Percentiles rank a stretch among this genome's conserved stretches.
These are phyloP conservation scores for Sporothrix pallida DNA, from an alignment of 2,329 filamentous ascomycete genomes.

Conservation along the genomic window DNA sequence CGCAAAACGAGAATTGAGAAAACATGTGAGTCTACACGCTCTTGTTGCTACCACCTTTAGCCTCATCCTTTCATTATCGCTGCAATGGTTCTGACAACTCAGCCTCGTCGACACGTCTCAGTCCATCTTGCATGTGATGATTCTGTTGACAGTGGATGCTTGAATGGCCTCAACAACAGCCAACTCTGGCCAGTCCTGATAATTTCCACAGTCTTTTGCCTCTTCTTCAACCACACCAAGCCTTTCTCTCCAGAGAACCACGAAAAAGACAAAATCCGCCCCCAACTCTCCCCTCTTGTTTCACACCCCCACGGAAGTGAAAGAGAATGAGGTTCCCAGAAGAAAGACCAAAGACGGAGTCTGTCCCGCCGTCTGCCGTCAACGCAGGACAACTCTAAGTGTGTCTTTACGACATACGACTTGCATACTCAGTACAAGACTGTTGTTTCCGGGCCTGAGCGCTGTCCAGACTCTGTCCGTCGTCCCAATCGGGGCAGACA, in stretches of 20 bases:
- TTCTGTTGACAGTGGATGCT: background rate
- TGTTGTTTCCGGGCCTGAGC: background rate
- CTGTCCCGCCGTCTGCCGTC: slow-evolving; percentile 14
- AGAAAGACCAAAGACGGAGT: background rate
- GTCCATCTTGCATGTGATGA: background rate
- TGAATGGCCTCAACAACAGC: background rate
- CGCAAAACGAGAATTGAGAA: background rate
- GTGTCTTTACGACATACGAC: background rate
- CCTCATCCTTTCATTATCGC: background rate
- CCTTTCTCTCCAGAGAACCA: no score
- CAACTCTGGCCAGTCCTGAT: background rate
- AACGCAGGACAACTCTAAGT: background rate
- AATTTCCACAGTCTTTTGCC: background rate
- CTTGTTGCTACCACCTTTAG: background rate
- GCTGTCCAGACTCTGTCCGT: background rate
- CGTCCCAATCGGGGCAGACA: background rate
- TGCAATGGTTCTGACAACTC: slow-evolving; percentile 9
- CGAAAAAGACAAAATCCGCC: background rate
- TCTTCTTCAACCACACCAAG: background rate
- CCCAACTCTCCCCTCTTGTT: slow-evolving; percentile 8
- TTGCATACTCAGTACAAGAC: no score
- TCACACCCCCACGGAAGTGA: background rate
- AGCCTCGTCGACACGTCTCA: background rate
- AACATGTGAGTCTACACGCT: background rate
- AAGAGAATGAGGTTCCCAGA: background rate